Evolutionary conservation across 805 yeast genomes (phyloP), one percentile per base, ranked within the genome.

Genomic region (Yamadazyma kitorensis): DNA sequence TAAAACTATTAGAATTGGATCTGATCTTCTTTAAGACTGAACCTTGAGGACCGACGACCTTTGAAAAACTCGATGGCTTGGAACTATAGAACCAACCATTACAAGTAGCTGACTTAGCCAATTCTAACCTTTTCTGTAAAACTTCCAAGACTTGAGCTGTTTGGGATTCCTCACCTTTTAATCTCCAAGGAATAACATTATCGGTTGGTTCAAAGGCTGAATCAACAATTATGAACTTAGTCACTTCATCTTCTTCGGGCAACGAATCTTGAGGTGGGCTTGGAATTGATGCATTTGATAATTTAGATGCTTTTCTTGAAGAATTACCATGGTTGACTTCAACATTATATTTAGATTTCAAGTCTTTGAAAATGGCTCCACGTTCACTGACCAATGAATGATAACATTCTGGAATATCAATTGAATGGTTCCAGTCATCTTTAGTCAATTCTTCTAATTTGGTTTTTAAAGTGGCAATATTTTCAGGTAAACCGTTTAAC

Each of bases 21-120:
- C 93, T 78, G 39, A 86, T 70, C 44, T 63, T 61, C 49, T 72
- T 77, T 52, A 86, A 68, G 41, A 74, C 78, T 22, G 78, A 60
- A 29, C 96, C 96, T 46, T 76, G 81, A 11, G 86, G 78, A 6
- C 96, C 96, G 43, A 87, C 75, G 34, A 86, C 67, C 54, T 70
- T 74, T 38, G 82, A 73, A 57, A 83, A 82, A 17, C 59, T 52
- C 10, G 77, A 59, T 17, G 69, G 57, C 37, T 75, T 69, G 26
- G 74, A 58, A 24, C 77, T 60, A 72, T 82, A 82, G 40, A 83
- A 60, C 74, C 77, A 85, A 10, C 80, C 93, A 30, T 63, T 65
- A 26, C 62, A 49, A 27, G 70, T 68, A 33, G 76, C 77, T 15
- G 51, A 48, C 38, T 65, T 51, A 33, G 76, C 77, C 26, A 58